Conservation (phyloP, 2,329 filamentous ascomycete species). For the Pestalotiopsis sp. region DNA sequence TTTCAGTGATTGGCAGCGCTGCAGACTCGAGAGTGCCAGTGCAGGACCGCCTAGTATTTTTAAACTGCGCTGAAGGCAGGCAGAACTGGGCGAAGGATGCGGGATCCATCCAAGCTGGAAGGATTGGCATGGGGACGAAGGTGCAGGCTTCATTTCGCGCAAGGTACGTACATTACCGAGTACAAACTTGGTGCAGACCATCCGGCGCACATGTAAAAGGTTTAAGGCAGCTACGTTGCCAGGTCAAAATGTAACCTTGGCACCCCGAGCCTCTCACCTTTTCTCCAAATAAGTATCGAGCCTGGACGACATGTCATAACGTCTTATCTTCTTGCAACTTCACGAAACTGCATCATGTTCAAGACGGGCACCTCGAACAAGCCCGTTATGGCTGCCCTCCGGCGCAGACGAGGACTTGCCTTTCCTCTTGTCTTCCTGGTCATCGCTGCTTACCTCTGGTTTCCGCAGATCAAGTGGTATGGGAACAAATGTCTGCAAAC, state of each 20-base stretch:
- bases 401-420: neutral
- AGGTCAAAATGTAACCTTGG: neutral
- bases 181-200: neutral
- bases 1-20: no score
- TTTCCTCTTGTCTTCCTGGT: neutral
- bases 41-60: no score
- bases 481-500: constrained; percentile 37
- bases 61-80: no score
- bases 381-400: neutral
- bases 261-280: neutral
- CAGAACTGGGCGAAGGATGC: no score
- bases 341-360: neutral
- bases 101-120: neutral
- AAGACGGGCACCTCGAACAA: neutral
- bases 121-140: neutral
- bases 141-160: neutral
- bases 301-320: neutral
- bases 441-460: neutral
- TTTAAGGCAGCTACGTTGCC: neutral
- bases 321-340: neutral
- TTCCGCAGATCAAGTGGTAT: constrained; percentile 17
- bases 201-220: neutral
- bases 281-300: neutral
- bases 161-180: neutral
- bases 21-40: no score